Evolutionary conservation across 2,329 filamentous ascomycete species (phyloP), one percentile per base, ranked within the genome.

Genomic region (Ampelomyces quisqualis): DNA sequence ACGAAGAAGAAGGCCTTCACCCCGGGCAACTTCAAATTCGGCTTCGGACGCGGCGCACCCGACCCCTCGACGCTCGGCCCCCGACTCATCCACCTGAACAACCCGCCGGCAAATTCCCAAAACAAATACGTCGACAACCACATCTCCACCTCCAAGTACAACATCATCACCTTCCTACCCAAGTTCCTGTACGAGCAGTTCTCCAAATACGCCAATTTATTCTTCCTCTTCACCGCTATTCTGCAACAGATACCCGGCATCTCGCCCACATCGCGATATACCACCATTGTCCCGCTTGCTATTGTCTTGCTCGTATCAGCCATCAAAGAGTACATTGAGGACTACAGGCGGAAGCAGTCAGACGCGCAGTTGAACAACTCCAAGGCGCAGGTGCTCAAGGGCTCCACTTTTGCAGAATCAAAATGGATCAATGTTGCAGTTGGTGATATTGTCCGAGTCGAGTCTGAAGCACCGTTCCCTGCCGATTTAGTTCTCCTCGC

Each of bases 161-260:
- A 97, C 68, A 60, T 89, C 62, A 77, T 88, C 39, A 95, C 90
- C 14, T 98, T 98, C 69, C 66, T 97, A 13, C 93, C 93, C 35
- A 98, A 98, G 70, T 98, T 98, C 71, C 77, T 98, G 41, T 90
- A 91, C 68, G 93, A 98, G 70, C 93, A 98, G 68, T 98, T 98
- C 73, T 96, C 90, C 47, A 98, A 96, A 76, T 95, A 96, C 70
- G 93, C 93, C 75, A 98, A 98, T 72, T 72, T 98, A 63, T 98
- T 98, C 77, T 98, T 98, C 86, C 80, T 98, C 67, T 97, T 98
- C 70, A 98, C 93, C 24, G 90, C 93, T 11, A 84, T 82, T 27
- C 74, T 98, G 31, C 93, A 98, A 73, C 93, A 98, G 69, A 95
- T 98, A 47, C 93, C 93, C 15, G 85, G 86, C 53, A 85, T 98